Conservation (phyloP, 768 basidiomycete species). For the Tylopilus sp. region DNA sequence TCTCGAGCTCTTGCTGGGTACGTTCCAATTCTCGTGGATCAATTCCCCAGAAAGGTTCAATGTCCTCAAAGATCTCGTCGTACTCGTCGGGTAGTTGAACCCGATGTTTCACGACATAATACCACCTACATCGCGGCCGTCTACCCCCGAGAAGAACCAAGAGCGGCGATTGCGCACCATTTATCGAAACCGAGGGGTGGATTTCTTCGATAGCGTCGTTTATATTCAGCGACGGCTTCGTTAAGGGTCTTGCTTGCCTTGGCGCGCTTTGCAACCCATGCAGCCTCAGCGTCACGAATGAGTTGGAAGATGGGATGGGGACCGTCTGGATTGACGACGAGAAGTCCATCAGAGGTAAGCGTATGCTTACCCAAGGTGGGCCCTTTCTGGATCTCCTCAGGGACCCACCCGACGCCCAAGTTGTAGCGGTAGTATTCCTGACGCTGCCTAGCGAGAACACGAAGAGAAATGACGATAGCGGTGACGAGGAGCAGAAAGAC, state of each 20-base stretch:
- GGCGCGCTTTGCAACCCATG: constrained; percentile 35
- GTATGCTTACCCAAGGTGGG: constrained; percentile 16
- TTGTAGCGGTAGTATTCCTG: too few species aligned
- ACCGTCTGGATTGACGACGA: constrained; percentile 33
- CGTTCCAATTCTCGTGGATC: constrained; percentile 24
- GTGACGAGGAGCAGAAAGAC: not conserved
- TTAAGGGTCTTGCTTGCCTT: constrained; percentile 36
- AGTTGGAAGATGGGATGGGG: constrained; percentile 44
- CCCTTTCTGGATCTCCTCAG: too few species aligned
- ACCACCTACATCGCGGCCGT: constrained; percentile 33
- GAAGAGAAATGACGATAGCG: not conserved
- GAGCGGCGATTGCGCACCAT: constrained; percentile 26
- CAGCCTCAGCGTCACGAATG: constrained; percentile 33
- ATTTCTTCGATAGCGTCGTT: constrained; percentile 28
- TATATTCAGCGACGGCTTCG: constrained; percentile 39
- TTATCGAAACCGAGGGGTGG: constrained; percentile 43
- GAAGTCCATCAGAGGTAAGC: constrained; percentile 27
- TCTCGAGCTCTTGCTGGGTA: constrained; percentile 24
- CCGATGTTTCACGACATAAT: constrained; percentile 36
- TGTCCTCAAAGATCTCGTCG: constrained; percentile 40
- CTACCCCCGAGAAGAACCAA: not conserved
- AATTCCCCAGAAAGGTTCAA: constrained; percentile 38
- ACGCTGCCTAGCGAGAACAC: not conserved
- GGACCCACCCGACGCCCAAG: too few species aligned
- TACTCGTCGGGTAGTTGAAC: constrained; percentile 45